phyloP scores from a whole-genome alignment of 495 filamentous ascomycete genomes.

The Podospora australis region DNA sequence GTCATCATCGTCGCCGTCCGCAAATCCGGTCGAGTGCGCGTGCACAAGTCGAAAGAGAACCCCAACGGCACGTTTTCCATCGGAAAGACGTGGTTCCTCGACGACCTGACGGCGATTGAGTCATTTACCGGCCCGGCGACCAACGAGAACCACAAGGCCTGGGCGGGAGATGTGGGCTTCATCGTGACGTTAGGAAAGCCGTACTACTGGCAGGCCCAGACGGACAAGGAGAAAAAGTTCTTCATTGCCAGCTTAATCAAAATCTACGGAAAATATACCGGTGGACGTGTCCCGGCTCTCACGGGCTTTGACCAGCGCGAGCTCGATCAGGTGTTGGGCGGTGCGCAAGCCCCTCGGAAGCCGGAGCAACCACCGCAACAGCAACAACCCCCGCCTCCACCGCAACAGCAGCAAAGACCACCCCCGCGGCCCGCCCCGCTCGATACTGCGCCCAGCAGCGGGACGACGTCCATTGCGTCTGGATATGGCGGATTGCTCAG shows the following conservation, averaged over 20 bases:
- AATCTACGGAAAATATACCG: slow-evolving; percentile 93
- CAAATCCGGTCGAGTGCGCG: slow-evolving; percentile 82
- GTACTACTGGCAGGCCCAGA: slow-evolving; percentile 93
- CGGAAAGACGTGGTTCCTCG: slow-evolving; percentile 94
- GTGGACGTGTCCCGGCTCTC: slow-evolving; percentile 71
- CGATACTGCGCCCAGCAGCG: slow-evolving; percentile 23
- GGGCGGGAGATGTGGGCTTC: slow-evolving; percentile 77
- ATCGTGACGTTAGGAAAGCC: slow-evolving; percentile 85
- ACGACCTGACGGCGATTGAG: slow-evolving; percentile 75
- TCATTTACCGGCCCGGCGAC: slow-evolving; percentile 60
- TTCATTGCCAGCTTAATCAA: slow-evolving; percentile 93
- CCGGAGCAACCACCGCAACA: slow-evolving; percentile 19
- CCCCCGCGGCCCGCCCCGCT: slow-evolving; percentile 30
- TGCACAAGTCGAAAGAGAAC: slow-evolving; percentile 97
- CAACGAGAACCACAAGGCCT: slow-evolving; percentile 63
- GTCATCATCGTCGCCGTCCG: slow-evolving; percentile 88
- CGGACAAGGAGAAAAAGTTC: slow-evolving; percentile 92
- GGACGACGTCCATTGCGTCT: slow-evolving; percentile 20
- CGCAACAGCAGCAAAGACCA: slow-evolving; percentile 11
- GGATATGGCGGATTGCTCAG: slow-evolving; percentile 19
- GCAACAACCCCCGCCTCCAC: slow-evolving; percentile 28
- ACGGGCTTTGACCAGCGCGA: slow-evolving; percentile 77
- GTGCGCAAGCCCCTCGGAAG: slow-evolving; percentile 23
- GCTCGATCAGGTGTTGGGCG: slow-evolving; percentile 60
- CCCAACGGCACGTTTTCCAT: slow-evolving; percentile 90